Percentiles rank a stretch among this genome's conserved stretches.
phyloP scores from a whole-genome alignment of 164 flowering plant species.

The Liquidambar formosana region DNA sequence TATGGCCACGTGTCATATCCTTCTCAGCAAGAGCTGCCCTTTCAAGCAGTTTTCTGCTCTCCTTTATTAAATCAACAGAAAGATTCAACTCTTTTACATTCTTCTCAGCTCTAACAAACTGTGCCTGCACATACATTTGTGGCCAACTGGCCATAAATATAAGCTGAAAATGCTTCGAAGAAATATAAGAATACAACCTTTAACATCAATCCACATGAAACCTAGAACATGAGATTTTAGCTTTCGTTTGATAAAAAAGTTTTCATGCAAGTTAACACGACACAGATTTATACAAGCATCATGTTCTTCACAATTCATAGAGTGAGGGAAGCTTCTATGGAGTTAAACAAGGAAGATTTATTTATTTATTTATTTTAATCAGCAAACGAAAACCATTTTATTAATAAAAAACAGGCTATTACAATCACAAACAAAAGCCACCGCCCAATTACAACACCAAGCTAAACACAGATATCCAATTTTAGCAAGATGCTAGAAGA shows the following conservation, averaged over 20 bases:
- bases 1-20: conserved; percentile 72
- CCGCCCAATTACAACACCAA: no score
- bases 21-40: conserved; percentile 83
- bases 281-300: neutral
- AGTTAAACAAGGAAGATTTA: conserved; percentile 9
- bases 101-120: conserved; percentile 65
- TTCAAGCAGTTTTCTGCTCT: conserved; percentile 78
- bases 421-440: no score
- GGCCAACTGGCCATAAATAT: conserved; percentile 1
- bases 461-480: no score
- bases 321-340: neutral
- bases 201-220: neutral
- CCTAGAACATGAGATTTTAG: neutral
- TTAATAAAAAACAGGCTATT: no score
- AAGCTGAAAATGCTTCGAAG: conserved; percentile 4
- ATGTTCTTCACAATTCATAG: neutral
- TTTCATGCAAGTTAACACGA: neutral
- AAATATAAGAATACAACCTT: neutral
- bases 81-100: conserved; percentile 62
- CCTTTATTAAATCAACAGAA: conserved; percentile 82
- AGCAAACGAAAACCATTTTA: no score
- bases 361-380: no score
- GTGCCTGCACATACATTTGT: conserved; percentile 56
- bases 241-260: neutral
- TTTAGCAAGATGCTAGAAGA: no score